A percentile compares a stretch with the other conserved stretches of the same genome.
Evolutionary conservation across 2,329 filamentous ascomycete genomes (phyloP).

Genomic region (Escovopsis sp.): DNA sequence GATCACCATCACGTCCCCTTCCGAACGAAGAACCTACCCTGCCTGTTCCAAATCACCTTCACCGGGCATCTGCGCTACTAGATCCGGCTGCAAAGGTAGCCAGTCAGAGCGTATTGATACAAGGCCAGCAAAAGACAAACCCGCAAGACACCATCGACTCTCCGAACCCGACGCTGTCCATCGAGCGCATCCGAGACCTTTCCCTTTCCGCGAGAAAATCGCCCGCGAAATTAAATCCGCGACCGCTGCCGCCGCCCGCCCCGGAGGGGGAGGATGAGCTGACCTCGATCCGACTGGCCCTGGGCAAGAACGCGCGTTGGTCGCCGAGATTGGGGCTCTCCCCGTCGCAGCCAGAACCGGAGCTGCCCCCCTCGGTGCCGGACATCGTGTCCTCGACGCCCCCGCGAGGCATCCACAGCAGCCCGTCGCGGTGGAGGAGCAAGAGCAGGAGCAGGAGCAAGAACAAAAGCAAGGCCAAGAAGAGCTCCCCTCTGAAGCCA

Average conservation of each 20-base stretch:
- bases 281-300: constrained; percentile 13
- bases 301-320: constrained; percentile 14
- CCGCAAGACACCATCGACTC: constrained; percentile 2
- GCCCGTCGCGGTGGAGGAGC: constrained; percentile 33
- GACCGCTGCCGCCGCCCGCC: constrained; percentile 31
- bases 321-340: constrained; percentile 18
- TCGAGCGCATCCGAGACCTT: constrained; percentile 14
- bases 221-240: constrained; percentile 27
- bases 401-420: constrained; percentile 44
- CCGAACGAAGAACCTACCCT: too few species aligned
- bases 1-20: too few species aligned
- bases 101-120: background rate
- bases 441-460: constrained; percentile 15
- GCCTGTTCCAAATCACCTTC: too few species aligned
- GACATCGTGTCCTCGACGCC: constrained; percentile 41
- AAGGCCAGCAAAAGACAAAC: constrained; percentile 6
- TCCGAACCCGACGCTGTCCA: constrained; percentile 7
- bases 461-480: constrained; percentile 13
- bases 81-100: constrained; percentile 4
- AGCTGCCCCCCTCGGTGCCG: constrained; percentile 43
- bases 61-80: too few species aligned
- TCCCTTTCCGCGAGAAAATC: constrained; percentile 24
- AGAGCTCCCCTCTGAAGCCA: constrained; percentile 36
- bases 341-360: constrained; percentile 36
- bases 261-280: constrained; percentile 15